Conservation (phyloP, 257 asterid genomes). For the Schizonepeta tenuifolia region DNA sequence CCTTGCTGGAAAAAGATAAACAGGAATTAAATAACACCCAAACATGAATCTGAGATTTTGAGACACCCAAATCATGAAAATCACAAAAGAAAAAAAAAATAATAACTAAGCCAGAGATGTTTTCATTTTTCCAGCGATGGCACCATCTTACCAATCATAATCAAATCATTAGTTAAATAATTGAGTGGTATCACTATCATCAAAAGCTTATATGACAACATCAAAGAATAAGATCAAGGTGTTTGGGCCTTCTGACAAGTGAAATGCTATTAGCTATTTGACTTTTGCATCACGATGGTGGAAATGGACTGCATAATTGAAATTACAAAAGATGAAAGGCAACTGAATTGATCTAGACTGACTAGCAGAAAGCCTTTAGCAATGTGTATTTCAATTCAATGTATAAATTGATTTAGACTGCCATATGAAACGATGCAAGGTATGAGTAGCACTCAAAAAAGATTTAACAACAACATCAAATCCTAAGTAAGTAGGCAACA, state of each 20-base stretch:
- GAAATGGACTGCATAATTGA: background rate
- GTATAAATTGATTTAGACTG: constrained; percentile 3
- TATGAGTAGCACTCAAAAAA: constrained; percentile 5
- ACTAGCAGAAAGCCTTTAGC: background rate
- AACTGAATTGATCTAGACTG: background rate
- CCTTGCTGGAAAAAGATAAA: constrained; percentile 68
- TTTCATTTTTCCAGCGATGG: background rate
- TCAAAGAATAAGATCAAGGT: background rate
- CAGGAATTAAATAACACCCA: constrained; percentile 26
- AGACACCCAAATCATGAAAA: background rate
- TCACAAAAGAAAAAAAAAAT: too few relatives aligned
- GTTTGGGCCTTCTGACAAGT: constrained; percentile 13
- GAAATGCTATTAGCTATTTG: background rate
- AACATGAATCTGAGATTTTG: background rate
- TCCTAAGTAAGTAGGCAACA: constrained; percentile 13
- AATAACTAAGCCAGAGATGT: background rate
- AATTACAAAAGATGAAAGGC: background rate
- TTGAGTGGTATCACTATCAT: too few relatives aligned
- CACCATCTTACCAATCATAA: background rate
- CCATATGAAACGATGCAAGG: constrained; percentile 3
- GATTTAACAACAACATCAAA: background rate
- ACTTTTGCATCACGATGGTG: background rate
- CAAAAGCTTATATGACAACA: constrained; percentile 16
- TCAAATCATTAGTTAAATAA: too few relatives aligned
- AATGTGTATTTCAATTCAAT: background rate